Base-by-base conservation (phyloP, 805 yeast genomes). In the Yarrowia bubula region DNA sequence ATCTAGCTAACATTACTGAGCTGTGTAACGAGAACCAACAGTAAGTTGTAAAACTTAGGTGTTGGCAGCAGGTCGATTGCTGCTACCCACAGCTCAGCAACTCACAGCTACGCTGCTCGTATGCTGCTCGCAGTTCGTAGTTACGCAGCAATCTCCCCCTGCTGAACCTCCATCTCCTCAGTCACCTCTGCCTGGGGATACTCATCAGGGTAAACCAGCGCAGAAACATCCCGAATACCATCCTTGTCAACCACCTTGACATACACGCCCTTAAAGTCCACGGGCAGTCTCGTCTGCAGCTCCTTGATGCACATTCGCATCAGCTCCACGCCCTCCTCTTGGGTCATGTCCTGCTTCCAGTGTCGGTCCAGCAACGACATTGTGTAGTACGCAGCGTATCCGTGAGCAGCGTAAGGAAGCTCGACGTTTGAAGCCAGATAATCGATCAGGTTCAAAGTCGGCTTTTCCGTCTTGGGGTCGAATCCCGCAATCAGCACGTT, bases 391-490 rank as follows among this genome's bases (percentile, higher is more conserved):
- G 96, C 96, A n/a, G 98, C 96, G 74, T 95, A 95, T 11, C 99
- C 99, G 75, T 95, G 99, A 1, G 98, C 98, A 15, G 96, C 97
- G 74, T 95, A 95, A 14, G 99, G 98, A 66, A 95, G 81, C 67
- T 87, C 90, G 14, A 87, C 96, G 69, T 87, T 85, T 2, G 99
- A 90, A 8, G 99, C 99, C 69, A 95, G 79, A 75, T 95, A 95
- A 75, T 95, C 99, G 70, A 95, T 89, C 87, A 93, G 91, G 73
- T 89, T 87, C 71, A 95, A 81, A 61, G 83, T 79, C 43, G 98
- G 91, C 67, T 78, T 80, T 44, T 80, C 75, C 8, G 80, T 80
- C 68, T 81, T 83, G 14, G 78, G 76, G 72, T 91, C 93, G 74
- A 81, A 86, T 10, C 98, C 98, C 46, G 89, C 99, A 67, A 95